Evolutionary conservation across 148 eudicot genomes (phyloP).

Genomic region (Diospyros lotus): DNA sequence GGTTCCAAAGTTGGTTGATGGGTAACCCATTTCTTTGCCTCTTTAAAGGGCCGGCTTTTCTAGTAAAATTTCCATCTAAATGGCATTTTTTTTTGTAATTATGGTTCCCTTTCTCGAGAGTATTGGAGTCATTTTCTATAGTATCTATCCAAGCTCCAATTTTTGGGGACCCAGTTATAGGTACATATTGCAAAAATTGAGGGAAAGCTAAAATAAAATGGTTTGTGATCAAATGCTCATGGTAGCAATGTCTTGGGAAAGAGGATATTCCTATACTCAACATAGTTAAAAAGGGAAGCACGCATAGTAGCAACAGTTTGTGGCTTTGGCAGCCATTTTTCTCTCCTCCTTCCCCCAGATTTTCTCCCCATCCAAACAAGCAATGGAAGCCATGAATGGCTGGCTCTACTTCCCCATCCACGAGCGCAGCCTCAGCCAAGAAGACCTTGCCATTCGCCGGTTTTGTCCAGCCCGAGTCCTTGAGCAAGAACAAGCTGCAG

Average conservation of each 20-base stretch:
- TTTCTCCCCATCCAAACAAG: background rate
- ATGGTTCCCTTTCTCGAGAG: too few species aligned
- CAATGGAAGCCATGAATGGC: constrained; percentile 21
- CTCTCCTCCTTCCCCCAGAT: background rate
- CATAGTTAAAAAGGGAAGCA: background rate
- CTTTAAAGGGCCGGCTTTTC: too few species aligned
- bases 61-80: too few species aligned
- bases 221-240: too few species aligned
- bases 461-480: constrained; percentile 30
- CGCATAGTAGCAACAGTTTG: background rate
- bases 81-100: too few species aligned
- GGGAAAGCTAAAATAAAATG: too few species aligned
- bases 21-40: too few species aligned
- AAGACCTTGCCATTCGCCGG: constrained; percentile 30
- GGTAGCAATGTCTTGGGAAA: background rate
- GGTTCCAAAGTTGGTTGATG: too few species aligned
- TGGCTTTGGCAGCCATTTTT: background rate
- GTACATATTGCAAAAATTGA: too few species aligned
- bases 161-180: too few species aligned
- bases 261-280: background rate
- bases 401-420: constrained; percentile 14
- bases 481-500: constrained; percentile 22
- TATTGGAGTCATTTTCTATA: too few species aligned
- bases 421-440: constrained; percentile 6
- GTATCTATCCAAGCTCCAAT: too few species aligned